These are phyloP conservation scores for Colletotrichum sp. DNA, from an alignment of 2,329 filamentous ascomycete genomes.

Conservation along the genomic window DNA sequence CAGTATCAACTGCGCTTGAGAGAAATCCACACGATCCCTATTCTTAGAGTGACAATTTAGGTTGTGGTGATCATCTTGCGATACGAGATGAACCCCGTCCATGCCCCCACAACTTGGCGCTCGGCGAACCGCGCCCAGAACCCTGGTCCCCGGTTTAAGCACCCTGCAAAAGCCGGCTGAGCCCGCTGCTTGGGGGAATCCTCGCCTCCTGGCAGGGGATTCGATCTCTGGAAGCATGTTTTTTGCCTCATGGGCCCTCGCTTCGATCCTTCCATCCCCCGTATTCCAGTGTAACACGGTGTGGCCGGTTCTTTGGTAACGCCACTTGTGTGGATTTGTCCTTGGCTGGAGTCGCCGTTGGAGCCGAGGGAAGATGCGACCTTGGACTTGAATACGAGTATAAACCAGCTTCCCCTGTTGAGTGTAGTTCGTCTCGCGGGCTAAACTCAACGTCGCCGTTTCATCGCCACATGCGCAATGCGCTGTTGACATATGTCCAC, in stretches of 20 bases:
- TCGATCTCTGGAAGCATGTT: neutral
- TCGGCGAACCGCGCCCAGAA: neutral
- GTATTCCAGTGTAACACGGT: neutral
- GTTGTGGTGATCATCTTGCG: neutral
- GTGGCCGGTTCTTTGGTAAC: neutral
- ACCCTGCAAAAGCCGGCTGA: neutral
- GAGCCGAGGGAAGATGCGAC: neutral
- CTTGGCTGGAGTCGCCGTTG: neutral
- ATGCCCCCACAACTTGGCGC: conserved; percentile 3
- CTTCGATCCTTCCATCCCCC: neutral
- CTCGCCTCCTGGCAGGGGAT: neutral
- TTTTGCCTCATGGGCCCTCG: neutral
- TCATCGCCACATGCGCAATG: neutral
- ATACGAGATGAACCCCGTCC: conserved; percentile 15
- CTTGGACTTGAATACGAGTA: neutral
- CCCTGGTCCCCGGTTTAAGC: neutral
- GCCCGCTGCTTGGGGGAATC: neutral
- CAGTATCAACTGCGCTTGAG: neutral
- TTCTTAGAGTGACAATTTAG: neutral
- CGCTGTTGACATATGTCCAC: neutral
- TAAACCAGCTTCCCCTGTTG: neutral
- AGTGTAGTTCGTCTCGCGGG: neutral
- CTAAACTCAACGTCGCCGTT: neutral
- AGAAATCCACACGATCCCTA: neutral
- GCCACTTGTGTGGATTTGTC: neutral